Evolutionary conservation across 1,284 basidiomycete species (phyloP), one percentile per base, ranked within the genome.

Genomic region (Pterulicium gracile): DNA sequence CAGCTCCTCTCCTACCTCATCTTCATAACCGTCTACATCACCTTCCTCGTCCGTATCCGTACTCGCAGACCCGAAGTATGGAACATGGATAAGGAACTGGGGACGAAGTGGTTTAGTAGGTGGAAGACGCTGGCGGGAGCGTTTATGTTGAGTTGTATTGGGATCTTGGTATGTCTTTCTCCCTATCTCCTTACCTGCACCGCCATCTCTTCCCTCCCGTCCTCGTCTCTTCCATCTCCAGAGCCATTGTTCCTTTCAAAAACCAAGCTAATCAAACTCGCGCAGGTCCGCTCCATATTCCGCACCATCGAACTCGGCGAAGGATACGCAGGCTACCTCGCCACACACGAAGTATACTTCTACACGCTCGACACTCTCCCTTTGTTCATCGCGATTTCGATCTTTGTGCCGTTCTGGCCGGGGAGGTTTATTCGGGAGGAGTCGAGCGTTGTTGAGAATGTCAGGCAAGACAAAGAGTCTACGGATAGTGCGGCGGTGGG

Each of bases 291-390:
- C 56, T 84, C 79, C 35, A 61, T 73, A 2, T 87, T 78, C 61
- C 73, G 85, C 58, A 77, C 77, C 2, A 68, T 77, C 24, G 82
- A 87, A 54, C 66, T 82, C 17, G 75, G 73, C 4, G 65, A 85
- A 61, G 84, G 83, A 23, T 83, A 72, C 60, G 58, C 61, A 21
- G 82, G 82, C 2, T 66, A 67, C 44, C 67, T 86, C 13, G 71
- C 78, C 4, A 81, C 74, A 0, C 73, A 73, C 17, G 79, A 83
- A 58, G 56, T 60, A 1, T 76, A 71, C 56, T 86, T 87, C 63
- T 83, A 84, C 54, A 73, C 62, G 1, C 65, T 86, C 24, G 82
- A 87, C 57, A 81, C 81, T 1, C 64, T 81, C 7, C 79, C 79
- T 13, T 66, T 85, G 3, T 70, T 79, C 49, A 58, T 85, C 43